phyloP scores from a whole-genome alignment of 768 basidiomycete species.

The Pholiota microspora region DNA sequence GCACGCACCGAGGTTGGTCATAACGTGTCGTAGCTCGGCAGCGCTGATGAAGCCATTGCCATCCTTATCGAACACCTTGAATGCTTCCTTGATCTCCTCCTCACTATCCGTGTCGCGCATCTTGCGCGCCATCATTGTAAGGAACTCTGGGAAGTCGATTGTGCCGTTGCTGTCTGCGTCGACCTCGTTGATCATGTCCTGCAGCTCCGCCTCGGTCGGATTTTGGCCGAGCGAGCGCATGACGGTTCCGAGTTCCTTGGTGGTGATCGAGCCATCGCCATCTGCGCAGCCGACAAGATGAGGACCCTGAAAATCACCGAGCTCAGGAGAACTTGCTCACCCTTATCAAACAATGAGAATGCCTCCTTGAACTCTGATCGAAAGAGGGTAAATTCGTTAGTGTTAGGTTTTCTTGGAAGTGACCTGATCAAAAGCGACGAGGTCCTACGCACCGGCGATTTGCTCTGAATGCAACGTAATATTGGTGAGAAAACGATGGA shows the following conservation, averaged over 20 bases:
- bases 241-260: slow-evolving; percentile 44
- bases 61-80: slow-evolving; percentile 89
- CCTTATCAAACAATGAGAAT: slow-evolving; percentile 96
- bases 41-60: slow-evolving; percentile 89
- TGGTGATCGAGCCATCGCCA: slow-evolving; percentile 49
- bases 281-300: slow-evolving; percentile 29
- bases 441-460: slow-evolving; percentile 68
- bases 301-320: neutral
- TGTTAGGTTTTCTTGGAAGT: neutral
- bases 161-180: slow-evolving; percentile 43
- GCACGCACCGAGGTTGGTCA: slow-evolving; percentile 82
- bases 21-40: slow-evolving; percentile 89
- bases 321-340: slow-evolving; percentile 37
- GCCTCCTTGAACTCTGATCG: slow-evolving; percentile 91
- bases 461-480: slow-evolving; percentile 55
- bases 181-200: slow-evolving; percentile 49
- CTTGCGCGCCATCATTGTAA: slow-evolving; percentile 44
- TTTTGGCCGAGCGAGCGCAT: slow-evolving; percentile 50
- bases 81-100: slow-evolving; percentile 47
- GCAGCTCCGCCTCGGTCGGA: slow-evolving; percentile 46
- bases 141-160: slow-evolving; percentile 47
- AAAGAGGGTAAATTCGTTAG: slow-evolving; percentile 5
- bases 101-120: slow-evolving; percentile 39
- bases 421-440: slow-evolving; percentile 1
- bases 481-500: neutral